Percentiles rank a stretch among this genome's conserved stretches.
phyloP scores from a whole-genome alignment of 345 rosid species.

The Aquilaria malaccensis region DNA sequence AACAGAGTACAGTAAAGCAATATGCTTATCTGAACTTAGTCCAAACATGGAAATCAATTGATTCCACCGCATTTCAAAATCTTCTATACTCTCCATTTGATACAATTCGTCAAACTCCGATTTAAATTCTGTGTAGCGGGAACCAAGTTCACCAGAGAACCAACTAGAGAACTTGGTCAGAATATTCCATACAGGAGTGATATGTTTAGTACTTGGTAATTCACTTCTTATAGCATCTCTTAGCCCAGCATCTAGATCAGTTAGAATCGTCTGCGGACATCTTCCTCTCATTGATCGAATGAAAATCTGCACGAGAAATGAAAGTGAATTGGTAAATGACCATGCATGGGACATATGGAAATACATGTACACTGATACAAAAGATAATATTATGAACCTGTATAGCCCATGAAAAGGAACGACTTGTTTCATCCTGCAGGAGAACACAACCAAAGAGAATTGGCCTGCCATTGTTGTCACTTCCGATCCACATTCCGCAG shows the following conservation, averaged over 20 bases:
- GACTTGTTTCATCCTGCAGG: slow-evolving; percentile 29
- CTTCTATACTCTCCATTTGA: slow-evolving; percentile 29
- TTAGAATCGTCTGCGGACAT: slow-evolving; percentile 36
- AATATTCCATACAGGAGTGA: slow-evolving; percentile 27
- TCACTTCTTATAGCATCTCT: slow-evolving; percentile 34
- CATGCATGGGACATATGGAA: neutral
- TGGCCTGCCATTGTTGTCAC: slow-evolving; percentile 33
- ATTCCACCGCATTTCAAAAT: slow-evolving; percentile 38
- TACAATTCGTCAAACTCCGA: slow-evolving; percentile 32
- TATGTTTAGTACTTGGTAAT: slow-evolving; percentile 38
- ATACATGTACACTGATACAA: neutral
- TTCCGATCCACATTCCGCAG: slow-evolving; percentile 36
- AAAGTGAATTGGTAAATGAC: neutral
- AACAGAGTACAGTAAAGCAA: slow-evolving; percentile 27
- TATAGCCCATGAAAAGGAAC: slow-evolving; percentile 37
- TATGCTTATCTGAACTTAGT: slow-evolving; percentile 35
- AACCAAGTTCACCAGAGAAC: slow-evolving; percentile 31
- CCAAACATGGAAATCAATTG: slow-evolving; percentile 37
- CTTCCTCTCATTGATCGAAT: slow-evolving; percentile 36
- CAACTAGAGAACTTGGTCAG: slow-evolving; percentile 35
- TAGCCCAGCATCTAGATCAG: slow-evolving; percentile 31
- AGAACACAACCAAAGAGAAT: slow-evolving; percentile 34
- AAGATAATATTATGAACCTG: slow-evolving; percentile 22
- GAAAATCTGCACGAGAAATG: slow-evolving; percentile 21
- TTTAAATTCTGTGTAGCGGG: slow-evolving; percentile 31